Conservation (phyloP, 1,284 basidiomycete species). For the Cryptococcus sp. region DNA sequence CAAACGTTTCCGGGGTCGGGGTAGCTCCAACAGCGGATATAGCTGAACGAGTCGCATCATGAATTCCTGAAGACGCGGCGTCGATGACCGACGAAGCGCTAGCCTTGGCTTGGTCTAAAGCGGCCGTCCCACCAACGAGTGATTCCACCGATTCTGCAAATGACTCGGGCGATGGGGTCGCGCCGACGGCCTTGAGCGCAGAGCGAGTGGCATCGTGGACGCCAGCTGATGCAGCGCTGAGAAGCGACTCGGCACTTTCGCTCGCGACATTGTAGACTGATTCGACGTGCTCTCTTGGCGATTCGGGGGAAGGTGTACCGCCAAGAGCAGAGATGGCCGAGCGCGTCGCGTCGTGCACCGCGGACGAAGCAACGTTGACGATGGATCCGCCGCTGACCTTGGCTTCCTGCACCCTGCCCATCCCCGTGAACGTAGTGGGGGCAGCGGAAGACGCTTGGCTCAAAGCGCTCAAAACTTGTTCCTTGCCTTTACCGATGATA, state of each 20-base stretch:
- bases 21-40: conserved; percentile 27
- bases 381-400: conserved; percentile 17
- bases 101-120: conserved; percentile 10
- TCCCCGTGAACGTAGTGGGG: conserved; percentile 8
- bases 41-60: conserved; percentile 23
- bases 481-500: conserved; percentile 46
- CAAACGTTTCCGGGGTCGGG: conserved; percentile 30
- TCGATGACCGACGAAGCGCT: conserved; percentile 16
- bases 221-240: conserved; percentile 13
- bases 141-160: conserved; percentile 8
- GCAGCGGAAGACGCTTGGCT: conserved; percentile 25
- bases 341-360: conserved; percentile 22
- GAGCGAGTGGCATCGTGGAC: conserved; percentile 27
- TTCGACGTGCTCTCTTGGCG: conserved; percentile 19
- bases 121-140: conserved; percentile 2
- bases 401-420: conserved; percentile 19
- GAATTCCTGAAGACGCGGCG: conserved; percentile 10
- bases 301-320: conserved; percentile 15
- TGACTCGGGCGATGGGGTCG: conserved; percentile 20
- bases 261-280: conserved; percentile 21
- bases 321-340: conserved; percentile 19
- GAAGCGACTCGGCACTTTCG: conserved; percentile 16
- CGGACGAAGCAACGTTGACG: conserved; percentile 7
- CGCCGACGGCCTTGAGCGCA: conserved; percentile 23
- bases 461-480: conserved; percentile 43